phyloP scores from a whole-genome alignment of 345 rosid species.

The Heritiera fomes region DNA sequence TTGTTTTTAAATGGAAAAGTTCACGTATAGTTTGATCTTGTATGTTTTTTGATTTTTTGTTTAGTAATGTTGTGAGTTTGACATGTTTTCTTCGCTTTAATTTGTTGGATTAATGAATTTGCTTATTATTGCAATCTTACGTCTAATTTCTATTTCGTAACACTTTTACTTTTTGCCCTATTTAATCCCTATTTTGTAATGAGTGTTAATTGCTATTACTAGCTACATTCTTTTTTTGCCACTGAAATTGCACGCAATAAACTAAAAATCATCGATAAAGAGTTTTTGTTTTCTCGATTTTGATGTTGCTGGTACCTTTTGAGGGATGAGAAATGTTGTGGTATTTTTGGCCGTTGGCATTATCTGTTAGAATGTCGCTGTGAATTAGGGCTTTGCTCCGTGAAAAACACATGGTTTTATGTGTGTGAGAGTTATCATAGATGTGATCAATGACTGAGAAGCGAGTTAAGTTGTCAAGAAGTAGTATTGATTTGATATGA shows the following conservation, averaged over 20 bases:
- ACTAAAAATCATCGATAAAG: neutral
- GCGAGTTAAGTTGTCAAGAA: neutral
- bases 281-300: neutral
- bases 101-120: neutral
- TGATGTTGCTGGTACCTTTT: neutral
- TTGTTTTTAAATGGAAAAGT: neutral
- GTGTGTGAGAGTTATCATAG: neutral
- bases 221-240: neutral
- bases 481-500: neutral
- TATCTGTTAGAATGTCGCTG: neutral
- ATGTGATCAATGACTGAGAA: neutral
- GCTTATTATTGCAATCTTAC: neutral
- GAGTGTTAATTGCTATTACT: neutral
- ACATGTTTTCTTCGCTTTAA: neutral
- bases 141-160: neutral
- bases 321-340: neutral
- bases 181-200: too few relatives aligned
- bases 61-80: neutral
- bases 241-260: neutral
- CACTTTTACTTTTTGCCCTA: neutral
- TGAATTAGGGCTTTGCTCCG: slow-evolving; percentile 1
- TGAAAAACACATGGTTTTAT: neutral
- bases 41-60: slow-evolving; percentile 8
- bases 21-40: neutral
- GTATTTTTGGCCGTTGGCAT: neutral